Evolutionary conservation across 257 asterid species (phyloP).

Genomic region (Lavandula angustifolia): DNA sequence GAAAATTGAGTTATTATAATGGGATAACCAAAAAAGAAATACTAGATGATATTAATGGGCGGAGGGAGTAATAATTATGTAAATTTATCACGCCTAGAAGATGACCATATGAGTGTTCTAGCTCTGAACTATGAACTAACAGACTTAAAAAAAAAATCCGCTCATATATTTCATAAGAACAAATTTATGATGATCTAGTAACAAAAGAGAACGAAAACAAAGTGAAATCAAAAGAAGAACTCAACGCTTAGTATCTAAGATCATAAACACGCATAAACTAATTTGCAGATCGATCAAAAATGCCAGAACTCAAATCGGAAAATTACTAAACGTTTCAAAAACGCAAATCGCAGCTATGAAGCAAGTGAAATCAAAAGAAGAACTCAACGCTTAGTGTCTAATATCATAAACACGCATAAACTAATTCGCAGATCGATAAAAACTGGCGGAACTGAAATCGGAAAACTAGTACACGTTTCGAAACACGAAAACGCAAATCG

Average conservation of each 20-base stretch:
- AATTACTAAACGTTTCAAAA: neutral
- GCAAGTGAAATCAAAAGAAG: too few relatives aligned
- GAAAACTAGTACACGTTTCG: neutral
- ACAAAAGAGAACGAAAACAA: neutral
- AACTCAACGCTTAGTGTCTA: neutral
- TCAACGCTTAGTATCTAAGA: neutral
- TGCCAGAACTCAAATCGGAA: neutral
- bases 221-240: too few relatives aligned
- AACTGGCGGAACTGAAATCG: neutral
- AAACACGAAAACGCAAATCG: neutral
- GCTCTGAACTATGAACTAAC: neutral
- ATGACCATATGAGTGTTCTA: neutral
- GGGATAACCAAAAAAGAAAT: too few relatives aligned
- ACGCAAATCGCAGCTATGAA: neutral
- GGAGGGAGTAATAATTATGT: too few relatives aligned
- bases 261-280: neutral
- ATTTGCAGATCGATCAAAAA: neutral
- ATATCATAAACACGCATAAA: neutral
- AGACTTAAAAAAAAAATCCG: neutral
- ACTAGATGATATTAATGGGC: too few relatives aligned
- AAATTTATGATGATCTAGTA: neutral
- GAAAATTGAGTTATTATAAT: too few relatives aligned
- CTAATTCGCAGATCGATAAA: neutral
- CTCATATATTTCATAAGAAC: neutral
- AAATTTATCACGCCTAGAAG: neutral